Conservation (phyloP, 1,139 yeast species). For the Saccharomyces uvarum region DNA sequence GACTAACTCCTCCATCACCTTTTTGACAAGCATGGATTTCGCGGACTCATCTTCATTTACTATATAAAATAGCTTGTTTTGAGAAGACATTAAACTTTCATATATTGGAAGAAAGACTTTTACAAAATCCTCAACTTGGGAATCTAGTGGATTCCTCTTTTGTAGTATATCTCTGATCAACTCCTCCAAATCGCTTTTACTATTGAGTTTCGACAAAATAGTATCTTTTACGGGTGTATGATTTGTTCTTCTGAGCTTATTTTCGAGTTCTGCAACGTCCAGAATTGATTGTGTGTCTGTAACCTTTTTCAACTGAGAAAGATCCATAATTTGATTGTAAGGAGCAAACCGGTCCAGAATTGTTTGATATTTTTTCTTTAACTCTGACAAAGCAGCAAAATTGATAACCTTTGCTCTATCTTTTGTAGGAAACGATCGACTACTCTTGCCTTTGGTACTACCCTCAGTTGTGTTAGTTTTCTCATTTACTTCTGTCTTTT, state of each 20-base stretch:
- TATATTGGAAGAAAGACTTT: not conserved
- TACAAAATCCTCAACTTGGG: not conserved
- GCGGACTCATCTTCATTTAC: slow-evolving; percentile 95
- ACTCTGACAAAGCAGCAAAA: not conserved
- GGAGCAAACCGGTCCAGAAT: not conserved
- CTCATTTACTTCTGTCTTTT: not conserved
- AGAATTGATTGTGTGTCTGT: not conserved
- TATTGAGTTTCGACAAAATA: slow-evolving; percentile 1
- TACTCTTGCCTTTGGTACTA: not conserved
- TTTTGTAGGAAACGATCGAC: not conserved
- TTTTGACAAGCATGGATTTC: slow-evolving; percentile 79
- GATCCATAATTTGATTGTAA: not conserved
- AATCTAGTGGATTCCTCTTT: not conserved
- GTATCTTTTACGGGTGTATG: not conserved
- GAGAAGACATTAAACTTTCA: slow-evolving; percentile 2
- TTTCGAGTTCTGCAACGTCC: slow-evolving; percentile 9
- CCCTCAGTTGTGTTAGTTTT: not conserved
- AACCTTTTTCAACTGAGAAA: not conserved
- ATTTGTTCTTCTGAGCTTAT: slow-evolving; percentile 4
- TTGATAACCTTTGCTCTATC: not conserved
- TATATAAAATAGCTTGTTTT: slow-evolving; percentile 53
- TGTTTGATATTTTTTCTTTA: not conserved
- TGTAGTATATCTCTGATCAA: not conserved
- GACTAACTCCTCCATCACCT: slow-evolving; percentile 58
- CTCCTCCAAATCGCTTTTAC: slow-evolving; percentile 2